Percentiles rank a stretch among this genome's conserved stretches.
Conservation (phyloP, 2,329 filamentous ascomycete species). For the Elsinoe batatas region DNA sequence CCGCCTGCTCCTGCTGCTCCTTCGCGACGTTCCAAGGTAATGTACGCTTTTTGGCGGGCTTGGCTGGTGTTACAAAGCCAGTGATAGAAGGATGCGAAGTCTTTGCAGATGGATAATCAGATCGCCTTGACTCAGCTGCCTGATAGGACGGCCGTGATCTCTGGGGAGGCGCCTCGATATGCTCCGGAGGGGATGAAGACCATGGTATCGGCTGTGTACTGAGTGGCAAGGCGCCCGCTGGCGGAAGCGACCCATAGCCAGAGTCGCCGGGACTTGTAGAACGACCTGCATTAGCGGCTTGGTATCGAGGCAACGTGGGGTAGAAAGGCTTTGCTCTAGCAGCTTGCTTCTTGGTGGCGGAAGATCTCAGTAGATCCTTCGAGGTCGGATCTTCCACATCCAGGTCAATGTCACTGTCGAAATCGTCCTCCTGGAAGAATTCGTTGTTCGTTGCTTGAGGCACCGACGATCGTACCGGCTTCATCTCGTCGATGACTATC, state of each 20-base stretch:
- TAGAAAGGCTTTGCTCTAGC: conserved; percentile 18
- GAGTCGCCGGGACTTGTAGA: conserved; percentile 16
- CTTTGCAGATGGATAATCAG: not conserved
- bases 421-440: conserved; percentile 69
- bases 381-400: conserved; percentile 55
- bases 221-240: conserved; percentile 23
- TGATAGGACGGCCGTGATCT: not conserved
- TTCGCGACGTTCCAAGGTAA: conserved; percentile 8
- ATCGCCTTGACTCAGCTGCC: not conserved
- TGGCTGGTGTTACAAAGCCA: conserved; percentile 20
- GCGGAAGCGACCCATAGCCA: conserved; percentile 20
- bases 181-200: conserved; percentile 45
- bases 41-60: conserved; percentile 50
- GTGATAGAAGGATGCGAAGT: conserved; percentile 4
- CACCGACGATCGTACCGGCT: conserved; percentile 20
- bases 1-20: conserved; percentile 20
- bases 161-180: conserved; percentile 24
- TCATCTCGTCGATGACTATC: conserved; percentile 33
- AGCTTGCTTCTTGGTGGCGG: conserved; percentile 26
- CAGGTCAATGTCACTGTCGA: conserved; percentile 72
- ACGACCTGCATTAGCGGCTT: conserved; percentile 1
- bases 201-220: conserved; percentile 57
- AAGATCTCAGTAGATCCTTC: conserved; percentile 34
- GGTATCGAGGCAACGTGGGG: conserved; percentile 23
- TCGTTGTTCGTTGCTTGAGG: conserved; percentile 31